These are phyloP conservation scores for Monosporozyma aerobia DNA, from an alignment of 805 yeast species.

Conservation along the genomic window DNA sequence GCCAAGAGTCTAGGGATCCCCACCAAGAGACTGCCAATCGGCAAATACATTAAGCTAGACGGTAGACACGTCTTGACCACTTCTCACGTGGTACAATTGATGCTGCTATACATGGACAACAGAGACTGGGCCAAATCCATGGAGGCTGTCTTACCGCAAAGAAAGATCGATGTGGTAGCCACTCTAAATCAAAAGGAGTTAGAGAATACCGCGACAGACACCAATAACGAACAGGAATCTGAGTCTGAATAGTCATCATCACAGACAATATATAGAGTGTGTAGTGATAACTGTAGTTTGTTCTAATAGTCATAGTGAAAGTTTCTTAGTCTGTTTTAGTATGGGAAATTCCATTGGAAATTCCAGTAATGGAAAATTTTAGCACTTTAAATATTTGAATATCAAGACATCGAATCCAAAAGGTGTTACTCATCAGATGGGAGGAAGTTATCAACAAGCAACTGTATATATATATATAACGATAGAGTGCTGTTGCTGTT, in stretches of 20 bases:
- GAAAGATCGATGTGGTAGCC: conserved; percentile 41
- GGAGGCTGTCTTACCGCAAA: conserved; percentile 74
- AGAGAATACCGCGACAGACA: neutral
- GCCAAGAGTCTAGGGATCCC: conserved; percentile 63
- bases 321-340: too few species aligned
- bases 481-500: neutral
- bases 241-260: neutral
- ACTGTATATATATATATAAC: too few species aligned
- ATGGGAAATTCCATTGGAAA: neutral
- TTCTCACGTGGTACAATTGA: conserved; percentile 85
- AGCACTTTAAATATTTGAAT: neutral
- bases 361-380: neutral
- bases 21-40: conserved; percentile 80
- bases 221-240: neutral
- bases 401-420: neutral
- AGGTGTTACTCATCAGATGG: neutral
- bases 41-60: conserved; percentile 67
- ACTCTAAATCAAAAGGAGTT: neutral
- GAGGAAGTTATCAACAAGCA: too few species aligned
- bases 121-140: conserved; percentile 82
- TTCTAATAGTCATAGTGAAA: neutral
- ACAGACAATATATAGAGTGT: neutral
- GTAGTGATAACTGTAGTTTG: neutral
- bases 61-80: conserved; percentile 90
- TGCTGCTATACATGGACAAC: conserved; percentile 70